Evolutionary conservation across 169 alveolate species (phyloP), one percentile per base, ranked within the genome.

Genomic region (Cryptosporidium bovis): DNA sequence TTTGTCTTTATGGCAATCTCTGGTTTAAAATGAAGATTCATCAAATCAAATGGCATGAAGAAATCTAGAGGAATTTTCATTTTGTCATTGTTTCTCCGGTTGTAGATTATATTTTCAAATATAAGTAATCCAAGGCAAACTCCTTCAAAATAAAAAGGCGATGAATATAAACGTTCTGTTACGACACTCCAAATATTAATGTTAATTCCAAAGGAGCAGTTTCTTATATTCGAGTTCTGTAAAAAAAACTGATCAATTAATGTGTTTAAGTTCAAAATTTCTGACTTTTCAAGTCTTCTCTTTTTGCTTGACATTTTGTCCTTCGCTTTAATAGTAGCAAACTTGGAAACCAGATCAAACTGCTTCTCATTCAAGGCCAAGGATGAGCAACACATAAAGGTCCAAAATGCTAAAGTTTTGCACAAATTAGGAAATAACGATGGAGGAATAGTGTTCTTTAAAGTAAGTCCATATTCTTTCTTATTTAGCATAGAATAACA

Each of bases 331-430:
- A 40, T 40, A 40, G 4, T 40, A 40, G 48, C 16, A 34, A 69
- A 15, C 12, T 69, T 66, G n/a, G 56, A 3, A 8, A 69, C 10
- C 1, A 51, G 27, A 31, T 50, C 44, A 24, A 69, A 69, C 33
- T 53, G 40, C 34, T 24, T 69, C 27, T 60, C 12, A 24, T 55
- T 53, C 27, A 33, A 29, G 8, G 34, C 18, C 51, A 69, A 18
- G 31, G 46, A 60, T 8, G 64, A 44, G 24, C 65, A 60, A 77
- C 27, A 77, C 2, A 62, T 27, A 36, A 77, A 62, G 13, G 64
- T 56, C 87, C 87, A 77, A 60, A 60, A 77, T 29, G 77, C 87
- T 48, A 77, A 15, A 1, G 87, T 77, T n/a, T 24, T 77, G 13
- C 53, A 60, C 18, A 77, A 40, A 24, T 62, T 62, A 15, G 82